Evolutionary conservation across 805 yeast genomes (phyloP).

Genomic region (Nakazawaea molendinolei): DNA sequence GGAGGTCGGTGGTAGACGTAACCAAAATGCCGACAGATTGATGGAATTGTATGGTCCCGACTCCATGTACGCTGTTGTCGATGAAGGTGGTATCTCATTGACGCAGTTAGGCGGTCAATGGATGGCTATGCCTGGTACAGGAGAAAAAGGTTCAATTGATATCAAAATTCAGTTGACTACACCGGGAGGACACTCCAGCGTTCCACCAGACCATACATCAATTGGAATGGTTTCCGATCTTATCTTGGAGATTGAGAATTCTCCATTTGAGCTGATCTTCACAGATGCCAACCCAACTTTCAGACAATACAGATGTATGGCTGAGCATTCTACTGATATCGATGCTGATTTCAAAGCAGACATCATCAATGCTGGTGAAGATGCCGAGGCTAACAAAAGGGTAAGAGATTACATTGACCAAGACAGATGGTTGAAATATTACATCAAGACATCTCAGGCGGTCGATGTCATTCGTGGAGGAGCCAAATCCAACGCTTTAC

Average conservation of each 20-base stretch:
- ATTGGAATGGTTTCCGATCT: conserved; percentile 41
- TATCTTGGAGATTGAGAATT: conserved; percentile 30
- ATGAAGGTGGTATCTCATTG: conserved; percentile 33
- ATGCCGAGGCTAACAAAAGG: conserved; percentile 28
- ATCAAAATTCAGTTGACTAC: conserved; percentile 33
- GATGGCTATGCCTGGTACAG: conserved; percentile 38
- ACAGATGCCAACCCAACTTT: conserved; percentile 38
- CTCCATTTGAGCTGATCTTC: conserved; percentile 30
- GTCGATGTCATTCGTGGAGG: conserved; percentile 42
- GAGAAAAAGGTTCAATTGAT: conserved; percentile 43
- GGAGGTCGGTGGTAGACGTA: conserved; percentile 35
- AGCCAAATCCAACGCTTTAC: conserved; percentile 42
- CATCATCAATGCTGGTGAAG: conserved; percentile 32
- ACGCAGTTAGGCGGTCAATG: conserved; percentile 31
- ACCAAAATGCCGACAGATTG: conserved; percentile 28
- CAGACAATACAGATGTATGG: conserved; percentile 37
- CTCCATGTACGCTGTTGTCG: conserved; percentile 37
- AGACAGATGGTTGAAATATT: conserved; percentile 25
- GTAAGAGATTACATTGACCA: conserved; percentile 28
- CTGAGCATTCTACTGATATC: conserved; percentile 33
- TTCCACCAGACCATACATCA: conserved; percentile 42
- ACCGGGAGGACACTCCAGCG: conserved; percentile 46
- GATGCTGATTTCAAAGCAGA: conserved; percentile 26
- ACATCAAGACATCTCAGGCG: conserved; percentile 42
- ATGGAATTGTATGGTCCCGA: conserved; percentile 32